These are phyloP conservation scores for Carex myosuroides DNA, from an alignment of 176 grass and related monocot species.

Conservation along the genomic window DNA sequence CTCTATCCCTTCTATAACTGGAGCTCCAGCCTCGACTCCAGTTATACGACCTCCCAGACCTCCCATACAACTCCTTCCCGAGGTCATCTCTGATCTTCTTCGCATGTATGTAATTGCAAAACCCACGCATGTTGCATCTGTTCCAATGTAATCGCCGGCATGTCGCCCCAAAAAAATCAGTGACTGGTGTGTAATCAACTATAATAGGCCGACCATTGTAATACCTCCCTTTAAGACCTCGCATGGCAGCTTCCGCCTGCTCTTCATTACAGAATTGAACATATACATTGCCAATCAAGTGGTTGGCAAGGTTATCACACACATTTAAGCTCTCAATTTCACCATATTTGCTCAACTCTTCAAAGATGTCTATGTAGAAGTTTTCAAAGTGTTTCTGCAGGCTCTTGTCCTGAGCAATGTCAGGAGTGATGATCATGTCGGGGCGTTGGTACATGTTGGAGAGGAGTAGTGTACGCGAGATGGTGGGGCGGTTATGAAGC, in stretches of 20 bases:
- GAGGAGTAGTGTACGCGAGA: conserved; percentile 30
- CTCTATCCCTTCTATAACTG: too few species aligned
- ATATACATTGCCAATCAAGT: conserved; percentile 43
- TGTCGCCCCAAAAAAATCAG: conserved; percentile 29
- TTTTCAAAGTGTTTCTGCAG: conserved; percentile 40
- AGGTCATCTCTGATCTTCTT: conserved; percentile 29
- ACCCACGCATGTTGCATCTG: conserved; percentile 33
- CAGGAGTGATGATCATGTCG: conserved; percentile 33
- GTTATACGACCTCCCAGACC: background rate
- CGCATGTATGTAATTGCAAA: conserved; percentile 42
- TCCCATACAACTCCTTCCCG: conserved; percentile 18
- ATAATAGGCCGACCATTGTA: conserved; percentile 33
- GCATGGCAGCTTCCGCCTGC: conserved; percentile 28
- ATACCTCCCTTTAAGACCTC: conserved; percentile 27
- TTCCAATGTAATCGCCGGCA: conserved; percentile 32
- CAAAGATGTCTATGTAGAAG: conserved; percentile 36
- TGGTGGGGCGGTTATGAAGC: conserved; percentile 34
- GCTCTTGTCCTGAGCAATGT: conserved; percentile 22
- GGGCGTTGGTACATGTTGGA: conserved; percentile 41
- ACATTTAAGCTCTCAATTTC: conserved; percentile 30
- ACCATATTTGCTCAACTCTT: conserved; percentile 36
- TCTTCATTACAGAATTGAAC: conserved; percentile 32
- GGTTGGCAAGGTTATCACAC: conserved; percentile 36
- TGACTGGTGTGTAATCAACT: conserved; percentile 35
- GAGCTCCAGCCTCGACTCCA: too few species aligned